These are phyloP conservation scores for Plasmopara viticola DNA, from an alignment of 352 stramenopile genomes.

Conservation along the genomic window DNA sequence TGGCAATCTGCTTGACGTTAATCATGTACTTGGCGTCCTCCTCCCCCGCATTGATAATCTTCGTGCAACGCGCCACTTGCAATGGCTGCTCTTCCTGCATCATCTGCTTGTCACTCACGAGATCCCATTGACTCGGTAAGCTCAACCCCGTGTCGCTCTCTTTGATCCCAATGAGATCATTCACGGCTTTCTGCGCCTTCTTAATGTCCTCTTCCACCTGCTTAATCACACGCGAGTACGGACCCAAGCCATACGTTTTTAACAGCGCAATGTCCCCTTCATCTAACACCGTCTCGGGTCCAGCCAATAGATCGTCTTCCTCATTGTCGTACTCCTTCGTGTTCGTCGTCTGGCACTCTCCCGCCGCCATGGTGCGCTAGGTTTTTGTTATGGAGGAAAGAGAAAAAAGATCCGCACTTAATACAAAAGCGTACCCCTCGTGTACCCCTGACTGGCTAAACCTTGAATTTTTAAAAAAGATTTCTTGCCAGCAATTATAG, in stretches of 20 bases:
- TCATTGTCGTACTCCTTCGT: constrained; percentile 94
- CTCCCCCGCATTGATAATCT: constrained; percentile 91
- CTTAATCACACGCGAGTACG: constrained; percentile 96
- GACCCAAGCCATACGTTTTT: constrained; percentile 97
- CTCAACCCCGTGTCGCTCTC: constrained; percentile 99
- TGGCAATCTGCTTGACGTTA: constrained; percentile 99
- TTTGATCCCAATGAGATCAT: constrained; percentile 95
- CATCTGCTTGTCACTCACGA: constrained; percentile 99
- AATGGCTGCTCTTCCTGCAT: constrained; percentile 98
- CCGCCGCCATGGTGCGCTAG: constrained; percentile 44
- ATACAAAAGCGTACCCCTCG: too few species aligned
- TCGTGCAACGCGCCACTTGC: constrained; percentile 95
- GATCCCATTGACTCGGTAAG: constrained; percentile 97
- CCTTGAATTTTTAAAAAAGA: too few species aligned
- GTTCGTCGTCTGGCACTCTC: constrained; percentile 96
- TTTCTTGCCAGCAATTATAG: too few species aligned
- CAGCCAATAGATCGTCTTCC: constrained; percentile 77
- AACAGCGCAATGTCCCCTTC: constrained; percentile 98
- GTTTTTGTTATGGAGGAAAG: not conserved
- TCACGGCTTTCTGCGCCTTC: constrained; percentile 91
- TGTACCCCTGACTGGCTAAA: too few species aligned
- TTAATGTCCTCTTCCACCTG: constrained; percentile 98
- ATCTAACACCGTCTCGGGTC: constrained; percentile 76
- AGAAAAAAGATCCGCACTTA: not conserved
- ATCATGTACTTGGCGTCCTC: constrained; percentile 99